phyloP scores from a whole-genome alignment of 768 basidiomycete genomes.

The Saitozyma sp. region DNA sequence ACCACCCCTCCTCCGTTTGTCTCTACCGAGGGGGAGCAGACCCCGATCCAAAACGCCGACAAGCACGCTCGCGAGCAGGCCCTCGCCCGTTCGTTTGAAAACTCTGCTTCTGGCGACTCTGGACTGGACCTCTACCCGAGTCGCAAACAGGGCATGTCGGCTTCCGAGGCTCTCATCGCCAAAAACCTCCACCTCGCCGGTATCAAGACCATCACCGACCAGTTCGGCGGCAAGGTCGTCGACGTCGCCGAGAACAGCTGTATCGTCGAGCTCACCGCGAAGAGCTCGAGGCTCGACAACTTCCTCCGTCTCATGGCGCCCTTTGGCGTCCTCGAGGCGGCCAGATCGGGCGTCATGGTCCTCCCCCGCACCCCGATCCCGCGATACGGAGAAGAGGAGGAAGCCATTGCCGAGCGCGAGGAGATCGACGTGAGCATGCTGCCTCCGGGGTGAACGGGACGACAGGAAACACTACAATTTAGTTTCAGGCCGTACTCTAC shows the following conservation, averaged over 20 bases:
- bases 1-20: conserved; percentile 78
- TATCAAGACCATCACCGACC: conserved; percentile 76
- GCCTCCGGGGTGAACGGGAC: conserved; percentile 72
- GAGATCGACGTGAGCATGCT: conserved; percentile 86
- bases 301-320: conserved; percentile 89
- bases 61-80: conserved; percentile 71
- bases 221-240: conserved; percentile 90
- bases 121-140: conserved; percentile 47
- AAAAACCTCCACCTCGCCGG: conserved; percentile 88
- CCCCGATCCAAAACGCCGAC: conserved; percentile 21
- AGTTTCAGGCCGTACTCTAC: too few species aligned
- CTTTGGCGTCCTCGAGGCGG: conserved; percentile 92
- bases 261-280: conserved; percentile 91
- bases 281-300: conserved; percentile 85
- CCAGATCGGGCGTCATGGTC: conserved; percentile 92
- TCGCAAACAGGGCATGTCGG: conserved; percentile 39
- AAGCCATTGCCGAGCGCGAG: conserved; percentile 58
- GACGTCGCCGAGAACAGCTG: conserved; percentile 93
- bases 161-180: conserved; percentile 80
- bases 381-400: conserved; percentile 62
- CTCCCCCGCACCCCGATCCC: conserved; percentile 95
- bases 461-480: too few species aligned
- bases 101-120: conserved; percentile 52
- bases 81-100: conserved; percentile 78
- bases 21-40: conserved; percentile 57